Evolutionary conservation across 441 rosid species (phyloP), one percentile per base, ranked within the genome.

Genomic region (Gossypium trilobum): DNA sequence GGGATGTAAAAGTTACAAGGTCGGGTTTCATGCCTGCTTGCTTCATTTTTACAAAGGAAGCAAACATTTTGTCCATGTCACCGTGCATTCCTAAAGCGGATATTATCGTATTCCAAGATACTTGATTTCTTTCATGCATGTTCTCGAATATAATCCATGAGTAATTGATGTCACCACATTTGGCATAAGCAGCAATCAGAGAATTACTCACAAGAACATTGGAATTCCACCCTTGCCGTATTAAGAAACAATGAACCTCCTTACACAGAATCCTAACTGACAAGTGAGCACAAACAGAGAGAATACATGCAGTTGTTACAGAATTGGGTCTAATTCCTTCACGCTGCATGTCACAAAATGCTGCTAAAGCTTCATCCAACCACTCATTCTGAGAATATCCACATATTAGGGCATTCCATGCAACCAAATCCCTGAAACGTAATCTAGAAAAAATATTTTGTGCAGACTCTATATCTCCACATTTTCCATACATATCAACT

Each of bases 401-500:
- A 16, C 83, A 74, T 73, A 85, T 77, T 19, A 83, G 58, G 50
- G 85, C 81, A 81, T 83, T 85, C 85, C 84, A 81, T 5, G 82
- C 44, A 8, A 85, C 72, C 74, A 81, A 68, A 76, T 85, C 86
- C 74, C 73, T 79, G 3, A 19, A 46, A 14, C 10, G 70, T 74
- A 85, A 72, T 60, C 79, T 57, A 23, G 16, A 4, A 36, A 82
- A 83, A 57, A 60, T 74, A 48, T 74, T 58, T 74, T 81, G 72
- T 61, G 82, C 78, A 51, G 80, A 79, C 23, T 81, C 42, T 33
- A 73, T 73, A 55, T 79, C 78, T 69, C 77, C 19, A 44, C 79
- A 74, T 81, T 83, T 83, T 72, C 81, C 88, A 73, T 83, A 79
- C 71, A 79, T 50, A 59, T 85, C 86, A 73, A 81, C 85, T 22